A percentile compares a stretch with the other conserved stretches of the same genome.
These are phyloP conservation scores for Hysterium pulicare DNA, from an alignment of 2,329 filamentous ascomycete genomes.

Conservation along the genomic window DNA sequence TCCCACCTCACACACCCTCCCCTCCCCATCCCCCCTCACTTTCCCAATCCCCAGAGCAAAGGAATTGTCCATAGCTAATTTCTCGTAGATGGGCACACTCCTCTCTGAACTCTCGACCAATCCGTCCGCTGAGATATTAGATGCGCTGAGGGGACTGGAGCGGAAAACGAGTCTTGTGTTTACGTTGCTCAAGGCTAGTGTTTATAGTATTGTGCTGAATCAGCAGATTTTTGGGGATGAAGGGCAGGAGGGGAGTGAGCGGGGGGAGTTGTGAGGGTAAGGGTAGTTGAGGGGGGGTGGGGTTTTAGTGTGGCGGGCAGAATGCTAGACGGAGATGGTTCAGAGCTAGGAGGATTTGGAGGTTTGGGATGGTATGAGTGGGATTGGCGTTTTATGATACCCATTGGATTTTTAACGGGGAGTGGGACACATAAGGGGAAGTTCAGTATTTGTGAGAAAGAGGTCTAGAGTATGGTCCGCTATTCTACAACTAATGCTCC, in stretches of 20 bases:
- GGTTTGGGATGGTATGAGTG: too few species aligned
- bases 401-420: not conserved
- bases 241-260: constrained; percentile 23
- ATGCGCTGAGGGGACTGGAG: constrained; percentile 83
- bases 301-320: not conserved
- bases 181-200: constrained; percentile 93
- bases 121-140: constrained; percentile 68
- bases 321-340: not conserved
- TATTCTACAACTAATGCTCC: not conserved
- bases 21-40: constrained; percentile 1
- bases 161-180: constrained; percentile 93
- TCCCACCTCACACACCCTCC: constrained; percentile 1
- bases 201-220: constrained; percentile 97
- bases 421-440: not conserved
- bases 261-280: constrained; percentile 22
- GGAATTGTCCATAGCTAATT: not conserved
- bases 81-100: constrained; percentile 54
- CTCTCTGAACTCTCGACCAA: constrained; percentile 66
- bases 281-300: constrained; percentile 4
- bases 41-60: constrained; percentile 52
- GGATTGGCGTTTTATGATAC: not conserved
- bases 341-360: not conserved
- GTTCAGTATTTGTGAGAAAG: not conserved
- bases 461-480: not conserved
- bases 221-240: constrained; percentile 61